Conservation (phyloP, 2,329 filamentous ascomycete species). For the Daldinia sp. region DNA sequence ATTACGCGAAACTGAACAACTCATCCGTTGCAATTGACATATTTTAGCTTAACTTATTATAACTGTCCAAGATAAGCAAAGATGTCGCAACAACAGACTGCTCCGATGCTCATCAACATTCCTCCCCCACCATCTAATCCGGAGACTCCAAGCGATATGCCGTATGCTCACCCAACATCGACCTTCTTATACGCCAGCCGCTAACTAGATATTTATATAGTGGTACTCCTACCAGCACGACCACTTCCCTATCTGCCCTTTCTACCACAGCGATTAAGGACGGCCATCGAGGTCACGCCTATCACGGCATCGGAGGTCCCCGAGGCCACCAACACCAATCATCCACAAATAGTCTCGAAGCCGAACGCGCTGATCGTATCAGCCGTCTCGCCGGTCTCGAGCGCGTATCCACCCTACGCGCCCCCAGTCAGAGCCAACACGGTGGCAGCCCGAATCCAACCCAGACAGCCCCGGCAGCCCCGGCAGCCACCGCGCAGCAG, state of each 20-base stretch:
- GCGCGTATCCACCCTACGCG: constrained; percentile 81
- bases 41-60: constrained; percentile 21
- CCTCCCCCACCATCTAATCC: constrained; percentile 85
- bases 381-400: constrained; percentile 94
- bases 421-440: constrained; percentile 54
- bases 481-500: constrained; percentile 60
- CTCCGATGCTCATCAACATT: constrained; percentile 83
- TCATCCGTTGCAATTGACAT: constrained; percentile 2
- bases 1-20: constrained; percentile 16
- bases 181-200: constrained; percentile 12
- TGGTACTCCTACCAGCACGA: constrained; percentile 92
- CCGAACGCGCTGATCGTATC: constrained; percentile 94
- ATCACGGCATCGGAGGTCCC: constrained; percentile 64
- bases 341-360: constrained; percentile 82
- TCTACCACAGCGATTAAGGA: constrained; percentile 97
- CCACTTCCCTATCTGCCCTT: constrained; percentile 89
- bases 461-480: constrained; percentile 65
- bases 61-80: constrained; percentile 46
- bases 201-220: constrained; percentile 58
- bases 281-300: constrained; percentile 85
- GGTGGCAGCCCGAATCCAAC: constrained; percentile 56
- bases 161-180: constrained; percentile 70
- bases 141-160: constrained; percentile 88
- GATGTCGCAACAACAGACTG: constrained; percentile 54
- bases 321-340: constrained; percentile 70